A percentile compares a stretch with the other conserved stretches of the same genome.
Evolutionary conservation across 1,284 basidiomycete genomes (phyloP).

Genomic region (Sanghuangporus weigelae): DNA sequence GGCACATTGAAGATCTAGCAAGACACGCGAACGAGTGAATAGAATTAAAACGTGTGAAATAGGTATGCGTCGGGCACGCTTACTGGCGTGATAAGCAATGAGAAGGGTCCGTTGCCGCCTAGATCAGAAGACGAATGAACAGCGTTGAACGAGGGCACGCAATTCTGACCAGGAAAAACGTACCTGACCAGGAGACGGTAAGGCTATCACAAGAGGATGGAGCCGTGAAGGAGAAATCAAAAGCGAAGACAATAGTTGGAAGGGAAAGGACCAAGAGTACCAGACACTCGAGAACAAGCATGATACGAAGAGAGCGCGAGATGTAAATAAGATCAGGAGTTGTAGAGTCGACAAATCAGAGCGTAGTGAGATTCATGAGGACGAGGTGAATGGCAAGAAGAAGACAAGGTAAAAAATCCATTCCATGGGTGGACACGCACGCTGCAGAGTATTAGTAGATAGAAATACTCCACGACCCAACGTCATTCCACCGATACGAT

Average conservation of each 20-base stretch:
- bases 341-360: background rate
- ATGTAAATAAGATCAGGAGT: background rate
- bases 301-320: background rate
- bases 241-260: constrained; percentile 29
- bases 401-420: background rate
- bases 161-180: constrained; percentile 18
- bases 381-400: background rate
- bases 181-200: constrained; percentile 59
- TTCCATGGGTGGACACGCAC: too few relatives aligned
- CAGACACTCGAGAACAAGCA: constrained; percentile 14
- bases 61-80: constrained; percentile 24
- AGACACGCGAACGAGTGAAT: background rate
- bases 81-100: constrained; percentile 55
- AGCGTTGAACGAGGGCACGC: constrained; percentile 7
- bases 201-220: constrained; percentile 60
- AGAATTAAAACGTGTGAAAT: background rate
- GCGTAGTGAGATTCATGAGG: background rate
- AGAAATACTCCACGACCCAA: background rate
- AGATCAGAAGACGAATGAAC: constrained; percentile 10
- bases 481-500: background rate
- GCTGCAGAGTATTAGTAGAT: background rate
- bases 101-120: constrained; percentile 63
- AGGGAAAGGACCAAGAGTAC: constrained; percentile 13
- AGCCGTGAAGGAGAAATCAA: constrained; percentile 44
- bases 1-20: constrained; percentile 47